Base-by-base conservation (phyloP, 2,329 filamentous ascomycete species). In the Amylocarpus encephaloides region DNA sequence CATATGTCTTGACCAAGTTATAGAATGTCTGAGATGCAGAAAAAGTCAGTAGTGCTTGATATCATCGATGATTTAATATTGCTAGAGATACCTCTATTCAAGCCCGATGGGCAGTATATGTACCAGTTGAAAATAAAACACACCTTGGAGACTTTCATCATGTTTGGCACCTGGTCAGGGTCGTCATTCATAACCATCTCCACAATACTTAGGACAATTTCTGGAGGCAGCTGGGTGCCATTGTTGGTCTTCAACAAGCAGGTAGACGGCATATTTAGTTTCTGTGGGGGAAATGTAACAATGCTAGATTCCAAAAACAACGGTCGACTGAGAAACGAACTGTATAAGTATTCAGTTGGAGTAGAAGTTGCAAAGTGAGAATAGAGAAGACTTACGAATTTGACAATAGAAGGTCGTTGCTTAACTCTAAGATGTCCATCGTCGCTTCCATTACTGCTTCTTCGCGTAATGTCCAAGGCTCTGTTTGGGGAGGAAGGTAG, bases 121-220 rank as follows among this genome's bases (percentile, higher is more conserved):
- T 1, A 15, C 9, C 13, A 13, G 6, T 16, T n/a, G 38, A 38
- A 19, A 35, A 36, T 26, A 41, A 26, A 6, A 49, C 45, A 15
- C 19, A 58, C 61, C 52, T 61, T 62, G 1, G 59, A 62, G 33
- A 58, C 30, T 18, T 38, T 30, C 19, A 55, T 26, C n/a, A 63
- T 33, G 9, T 26, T 45, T 19, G 32, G 22, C 11, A 52, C 48
- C 16, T 35, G 36, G n/a, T 47, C 54, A 2, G 57, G 55, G 26
- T 59, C 55, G n/a, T 30, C 33, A 13, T 54, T 34, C 6, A 63
- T 44, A 1, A 52, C 30, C 32, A 51, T 22, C 43, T 58, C 58
- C 3, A 43, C 49, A 30, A 63, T 49, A 5, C 46, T 43, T 49
- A 63, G 46, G 32, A 53, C 57, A 7, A 60, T 46, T 30, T 63